Evolutionary conservation across 73 alveolate genomes (phyloP).

Genomic region (Tetrahymena borealis): DNA sequence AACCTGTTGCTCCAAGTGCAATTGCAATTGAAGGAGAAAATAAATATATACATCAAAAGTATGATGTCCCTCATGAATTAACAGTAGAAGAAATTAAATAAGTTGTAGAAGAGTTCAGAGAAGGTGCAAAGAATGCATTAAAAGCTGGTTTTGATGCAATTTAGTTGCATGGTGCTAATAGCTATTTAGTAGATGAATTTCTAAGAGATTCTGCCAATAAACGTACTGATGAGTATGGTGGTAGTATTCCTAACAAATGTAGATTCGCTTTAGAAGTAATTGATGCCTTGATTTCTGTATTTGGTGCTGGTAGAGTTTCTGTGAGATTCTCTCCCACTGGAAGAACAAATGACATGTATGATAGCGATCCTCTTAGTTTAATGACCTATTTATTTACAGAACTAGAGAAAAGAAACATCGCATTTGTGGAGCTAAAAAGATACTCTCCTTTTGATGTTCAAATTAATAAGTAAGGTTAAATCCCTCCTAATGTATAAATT

Average conservation of each 20-base stretch:
- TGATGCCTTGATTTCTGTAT: constrained; percentile 33
- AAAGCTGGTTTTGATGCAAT: constrained; percentile 90
- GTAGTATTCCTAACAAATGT: constrained; percentile 71
- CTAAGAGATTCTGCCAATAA: constrained; percentile 56
- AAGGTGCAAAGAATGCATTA: constrained; percentile 68
- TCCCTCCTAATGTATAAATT: constrained; percentile 16
- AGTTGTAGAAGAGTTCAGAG: constrained; percentile 52
- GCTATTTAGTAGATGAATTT: constrained; percentile 59
- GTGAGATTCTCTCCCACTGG: constrained; percentile 27
- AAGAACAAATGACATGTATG: constrained; percentile 32
- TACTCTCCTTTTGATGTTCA: background rate
- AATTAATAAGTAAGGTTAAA: background rate
- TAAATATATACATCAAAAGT: background rate
- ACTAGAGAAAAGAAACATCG: constrained; percentile 9
- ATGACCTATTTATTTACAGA: constrained; percentile 9
- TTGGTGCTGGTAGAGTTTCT: constrained; percentile 36
- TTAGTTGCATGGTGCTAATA: constrained; percentile 74
- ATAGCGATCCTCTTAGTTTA: constrained; percentile 7
- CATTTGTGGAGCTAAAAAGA: constrained; percentile 22
- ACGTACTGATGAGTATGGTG: constrained; percentile 87
- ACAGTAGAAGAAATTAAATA: constrained; percentile 45
- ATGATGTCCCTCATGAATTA: constrained; percentile 29
- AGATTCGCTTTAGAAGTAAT: constrained; percentile 63
- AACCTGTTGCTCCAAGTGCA: constrained; percentile 17
- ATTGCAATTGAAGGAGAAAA: constrained; percentile 21